These are phyloP conservation scores for Tetracladium marchalianum DNA, from an alignment of 495 filamentous ascomycete species.

Conservation along the genomic window DNA sequence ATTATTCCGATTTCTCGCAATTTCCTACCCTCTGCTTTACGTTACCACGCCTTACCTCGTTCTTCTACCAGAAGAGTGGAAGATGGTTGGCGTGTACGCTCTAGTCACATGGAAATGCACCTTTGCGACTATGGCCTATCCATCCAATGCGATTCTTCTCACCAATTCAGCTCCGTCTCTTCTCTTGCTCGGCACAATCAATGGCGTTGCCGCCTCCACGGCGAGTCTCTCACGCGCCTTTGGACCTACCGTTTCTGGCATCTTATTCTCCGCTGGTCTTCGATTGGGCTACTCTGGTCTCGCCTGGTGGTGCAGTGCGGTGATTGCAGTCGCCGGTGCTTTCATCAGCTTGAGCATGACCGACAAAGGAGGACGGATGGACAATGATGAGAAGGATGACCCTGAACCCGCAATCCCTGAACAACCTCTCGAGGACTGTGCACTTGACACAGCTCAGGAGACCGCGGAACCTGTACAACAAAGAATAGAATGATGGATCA, in stretches of 20 bases:
- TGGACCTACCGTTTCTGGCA: slow-evolving; percentile 78
- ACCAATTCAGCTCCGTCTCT: slow-evolving; percentile 74
- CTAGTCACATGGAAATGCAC: slow-evolving; percentile 84
- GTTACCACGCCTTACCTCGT: slow-evolving; percentile 80
- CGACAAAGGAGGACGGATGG: slow-evolving; percentile 32
- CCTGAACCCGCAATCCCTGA: slow-evolving; percentile 10
- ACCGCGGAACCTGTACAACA: slow-evolving; percentile 7
- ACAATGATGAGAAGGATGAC: slow-evolving; percentile 25
- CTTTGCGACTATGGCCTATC: slow-evolving; percentile 75
- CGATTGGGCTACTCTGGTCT: slow-evolving; percentile 72
- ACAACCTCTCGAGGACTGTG: slow-evolving; percentile 15
- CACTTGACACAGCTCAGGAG: slow-evolving; percentile 11
- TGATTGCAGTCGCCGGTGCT: slow-evolving; percentile 67
- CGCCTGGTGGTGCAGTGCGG: slow-evolving; percentile 81
- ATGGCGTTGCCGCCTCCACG: slow-evolving; percentile 83
- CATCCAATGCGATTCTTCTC: slow-evolving; percentile 73
- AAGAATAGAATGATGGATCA: not conserved
- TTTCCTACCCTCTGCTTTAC: slow-evolving; percentile 84
- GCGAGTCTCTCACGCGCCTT: slow-evolving; percentile 81
- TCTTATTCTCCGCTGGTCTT: slow-evolving; percentile 73
- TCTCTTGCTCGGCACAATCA: slow-evolving; percentile 78
- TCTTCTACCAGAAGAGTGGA: slow-evolving; percentile 60
- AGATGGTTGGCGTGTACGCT: slow-evolving; percentile 62
- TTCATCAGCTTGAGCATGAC: slow-evolving; percentile 37
- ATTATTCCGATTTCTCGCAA: slow-evolving; percentile 69